Percentiles rank a stretch among this genome's conserved stretches.
phyloP scores from a whole-genome alignment of 202 grass and related monocot species.

The Schoenoplectus tabernaemontani region DNA sequence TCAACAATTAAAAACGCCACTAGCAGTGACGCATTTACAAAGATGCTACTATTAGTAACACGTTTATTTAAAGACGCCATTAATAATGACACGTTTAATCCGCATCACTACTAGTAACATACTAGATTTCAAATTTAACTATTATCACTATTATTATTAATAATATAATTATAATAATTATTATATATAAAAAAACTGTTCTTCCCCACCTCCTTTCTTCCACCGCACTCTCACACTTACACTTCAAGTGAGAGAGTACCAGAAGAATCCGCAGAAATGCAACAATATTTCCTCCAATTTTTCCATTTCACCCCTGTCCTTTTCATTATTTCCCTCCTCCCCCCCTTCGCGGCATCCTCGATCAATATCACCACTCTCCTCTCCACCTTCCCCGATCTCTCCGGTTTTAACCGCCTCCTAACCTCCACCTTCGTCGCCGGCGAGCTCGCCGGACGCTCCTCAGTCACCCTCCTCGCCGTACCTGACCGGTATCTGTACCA shows the following conservation, averaged over 20 bases:
- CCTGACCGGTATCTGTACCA: slow-evolving; percentile 61
- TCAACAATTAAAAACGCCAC: too few species aligned
- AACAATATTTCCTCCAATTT: slow-evolving; percentile 20
- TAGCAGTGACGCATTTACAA: too few species aligned
- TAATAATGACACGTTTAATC: too few species aligned
- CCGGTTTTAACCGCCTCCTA: slow-evolving; percentile 65
- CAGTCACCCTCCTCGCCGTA: slow-evolving; percentile 82
- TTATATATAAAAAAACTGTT: too few species aligned
- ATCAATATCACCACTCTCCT: slow-evolving; percentile 72
- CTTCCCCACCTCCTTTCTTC: slow-evolving; percentile 1
- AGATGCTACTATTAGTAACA: too few species aligned
- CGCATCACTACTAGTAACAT: too few species aligned
- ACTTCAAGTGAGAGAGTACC: neutral
- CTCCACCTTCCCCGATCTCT: slow-evolving; percentile 46
- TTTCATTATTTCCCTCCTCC: slow-evolving; percentile 13
- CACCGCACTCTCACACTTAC: slow-evolving; percentile 10
- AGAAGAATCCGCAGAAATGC: slow-evolving; percentile 32
- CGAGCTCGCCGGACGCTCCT: slow-evolving; percentile 64
- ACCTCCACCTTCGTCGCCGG: slow-evolving; percentile 42
- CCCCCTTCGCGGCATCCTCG: slow-evolving; percentile 22
- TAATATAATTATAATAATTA: too few species aligned
- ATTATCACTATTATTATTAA: too few species aligned
- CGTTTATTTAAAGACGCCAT: too few species aligned
- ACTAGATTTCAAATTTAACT: too few species aligned
- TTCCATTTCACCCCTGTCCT: slow-evolving; percentile 28